Base-by-base conservation (phyloP, 2,329 filamentous ascomycete genomes). In the Penicillium thymicola region DNA sequence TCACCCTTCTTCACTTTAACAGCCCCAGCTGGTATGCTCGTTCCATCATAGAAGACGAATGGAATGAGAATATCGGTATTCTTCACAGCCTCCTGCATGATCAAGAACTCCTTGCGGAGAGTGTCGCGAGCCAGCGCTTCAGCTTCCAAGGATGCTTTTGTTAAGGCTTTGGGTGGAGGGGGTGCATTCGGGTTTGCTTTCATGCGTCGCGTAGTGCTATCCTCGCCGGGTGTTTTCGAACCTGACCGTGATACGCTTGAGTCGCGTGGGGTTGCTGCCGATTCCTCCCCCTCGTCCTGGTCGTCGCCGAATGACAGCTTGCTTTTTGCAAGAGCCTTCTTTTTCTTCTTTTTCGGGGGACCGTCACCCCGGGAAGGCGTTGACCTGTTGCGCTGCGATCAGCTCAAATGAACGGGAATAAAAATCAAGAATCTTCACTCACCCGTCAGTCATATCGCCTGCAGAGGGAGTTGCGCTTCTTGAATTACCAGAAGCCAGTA, bases 41-140 rank as follows among this genome's bases (percentile, higher is more conserved):
- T 90, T 16, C 94, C 94, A 65, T 97, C 93, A 76, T 97, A 97
- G 71, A 97, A 97, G 4, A 97, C 90, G 73, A 97, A 99, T 0
- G 94, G 94, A 32, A 99, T 88, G 16, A 89, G 82, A 53, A 99
- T 89, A 69, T 97, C 92, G 9, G 92, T 92, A 21, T 85, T 85
- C 76, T 95, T 96, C 63, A 97, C 89, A 0, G 87, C 85, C 59
- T 95, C 90, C 71, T 97, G 94, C 57, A 93, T 83, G 10, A 79
- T 79, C 44, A 96, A 72, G 67, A 96, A 99, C 69, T 97, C 88
- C 59, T 88, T 89, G 10, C 89, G 83, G 48, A 93, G 77, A 14
- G 83, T 76, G 65, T 94, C 90, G 61, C 89, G 82, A 62, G 91
- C 85, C 54, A 89, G 83, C 4, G 91, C 89, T 72, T 96, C 93